phyloP scores from a whole-genome alignment of 1,139 yeast species.

The Candida buenavistaensis region DNA sequence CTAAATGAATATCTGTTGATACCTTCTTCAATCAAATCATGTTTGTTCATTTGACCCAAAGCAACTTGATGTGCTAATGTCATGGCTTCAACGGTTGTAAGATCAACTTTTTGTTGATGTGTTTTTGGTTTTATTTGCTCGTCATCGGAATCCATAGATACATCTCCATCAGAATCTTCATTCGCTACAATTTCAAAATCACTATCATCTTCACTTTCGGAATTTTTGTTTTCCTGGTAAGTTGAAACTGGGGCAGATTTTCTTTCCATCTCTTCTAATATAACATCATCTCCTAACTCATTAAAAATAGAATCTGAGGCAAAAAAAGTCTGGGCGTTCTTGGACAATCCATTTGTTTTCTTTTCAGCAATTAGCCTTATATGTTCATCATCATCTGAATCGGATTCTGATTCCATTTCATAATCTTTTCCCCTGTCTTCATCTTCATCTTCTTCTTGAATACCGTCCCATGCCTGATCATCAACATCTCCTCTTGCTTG shows the following conservation, averaged over 20 bases:
- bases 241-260: slow-evolving; percentile 12
- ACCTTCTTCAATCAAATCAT: slow-evolving; percentile 76
- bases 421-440: slow-evolving; percentile 44
- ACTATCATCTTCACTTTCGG: slow-evolving; percentile 27
- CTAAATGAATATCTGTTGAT: slow-evolving; percentile 90
- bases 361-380: slow-evolving; percentile 63
- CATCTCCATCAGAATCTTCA: slow-evolving; percentile 34
- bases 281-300: slow-evolving; percentile 33
- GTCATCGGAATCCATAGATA: slow-evolving; percentile 48
- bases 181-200: slow-evolving; percentile 59
- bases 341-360: slow-evolving; percentile 56
- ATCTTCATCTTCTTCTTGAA: slow-evolving; percentile 48
- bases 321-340: slow-evolving; percentile 74
- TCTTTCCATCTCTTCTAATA: slow-evolving; percentile 7
- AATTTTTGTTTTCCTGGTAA: slow-evolving; percentile 13
- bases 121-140: slow-evolving; percentile 42
- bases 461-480: slow-evolving; percentile 89
- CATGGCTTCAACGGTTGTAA: slow-evolving; percentile 96
- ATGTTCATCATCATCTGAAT: slow-evolving; percentile 74
- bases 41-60: slow-evolving; percentile 77
- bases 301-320: slow-evolving; percentile 73
- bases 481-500: slow-evolving; percentile 77
- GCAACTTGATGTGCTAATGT: slow-evolving; percentile 96
- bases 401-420: slow-evolving; percentile 47
- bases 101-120: slow-evolving; percentile 67